Evolutionary conservation across 306 rosid genomes (phyloP).

Genomic region (Pueraria montana): DNA sequence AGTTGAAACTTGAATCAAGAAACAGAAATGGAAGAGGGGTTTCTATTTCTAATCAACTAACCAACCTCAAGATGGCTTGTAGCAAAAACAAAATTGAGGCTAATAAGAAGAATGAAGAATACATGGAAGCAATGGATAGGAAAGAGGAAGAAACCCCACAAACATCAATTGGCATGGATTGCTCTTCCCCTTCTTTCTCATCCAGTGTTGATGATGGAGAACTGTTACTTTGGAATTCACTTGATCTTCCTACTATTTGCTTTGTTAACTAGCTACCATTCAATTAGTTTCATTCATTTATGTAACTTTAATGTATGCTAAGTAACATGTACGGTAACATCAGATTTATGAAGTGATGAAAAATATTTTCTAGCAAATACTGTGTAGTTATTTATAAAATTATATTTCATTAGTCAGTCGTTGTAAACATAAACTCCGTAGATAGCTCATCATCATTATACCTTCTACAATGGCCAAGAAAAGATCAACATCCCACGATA

Average conservation of each 20-base stretch:
- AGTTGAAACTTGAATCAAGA: constrained; percentile 62
- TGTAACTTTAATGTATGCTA: constrained; percentile 1
- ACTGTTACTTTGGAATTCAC: constrained; percentile 73
- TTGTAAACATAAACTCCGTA: background rate
- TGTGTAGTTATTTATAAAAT: background rate
- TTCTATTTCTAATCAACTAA: constrained; percentile 60
- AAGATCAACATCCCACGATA: no score
- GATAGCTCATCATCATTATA: no score
- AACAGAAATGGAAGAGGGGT: constrained; percentile 56
- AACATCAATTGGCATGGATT: constrained; percentile 45
- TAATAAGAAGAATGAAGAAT: constrained; percentile 31
- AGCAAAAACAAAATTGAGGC: constrained; percentile 53
- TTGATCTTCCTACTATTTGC: constrained; percentile 79
- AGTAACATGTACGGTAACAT: constrained; percentile 30
- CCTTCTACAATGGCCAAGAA: no score
- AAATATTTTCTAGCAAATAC: background rate
- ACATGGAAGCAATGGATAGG: constrained; percentile 36
- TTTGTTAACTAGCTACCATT: constrained; percentile 55
- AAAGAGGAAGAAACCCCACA: constrained; percentile 50
- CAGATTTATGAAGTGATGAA: constrained; percentile 14
- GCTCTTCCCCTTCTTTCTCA: constrained; percentile 46
- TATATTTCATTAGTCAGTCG: background rate
- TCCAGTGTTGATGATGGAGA: constrained; percentile 66
- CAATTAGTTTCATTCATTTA: constrained; percentile 22
- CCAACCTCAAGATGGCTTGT: constrained; percentile 64